phyloP scores from a whole-genome alignment of 148 eudicot species.

The Chenopodium berlandieri region DNA sequence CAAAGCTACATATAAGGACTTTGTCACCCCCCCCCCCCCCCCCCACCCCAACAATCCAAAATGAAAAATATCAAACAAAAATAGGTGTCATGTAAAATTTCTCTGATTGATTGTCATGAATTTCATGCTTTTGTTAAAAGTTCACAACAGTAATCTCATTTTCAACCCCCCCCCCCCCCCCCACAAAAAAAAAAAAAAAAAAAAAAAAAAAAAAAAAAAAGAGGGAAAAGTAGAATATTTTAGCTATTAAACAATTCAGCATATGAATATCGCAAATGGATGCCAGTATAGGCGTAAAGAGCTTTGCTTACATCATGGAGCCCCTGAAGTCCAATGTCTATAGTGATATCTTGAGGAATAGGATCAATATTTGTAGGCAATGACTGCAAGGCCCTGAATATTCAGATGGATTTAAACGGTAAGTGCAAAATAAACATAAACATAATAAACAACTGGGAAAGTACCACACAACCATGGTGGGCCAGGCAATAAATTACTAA shows the following conservation, averaged over 20 bases:
- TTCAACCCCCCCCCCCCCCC: too few relatives aligned
- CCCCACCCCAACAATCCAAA: too few relatives aligned
- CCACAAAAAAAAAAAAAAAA: too few relatives aligned
- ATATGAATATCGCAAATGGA: conserved; percentile 2
- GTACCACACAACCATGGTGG: background rate
- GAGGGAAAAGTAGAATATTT: background rate
- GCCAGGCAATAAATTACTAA: background rate
- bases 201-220: background rate
- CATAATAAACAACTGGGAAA: background rate
- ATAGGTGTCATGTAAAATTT: background rate
- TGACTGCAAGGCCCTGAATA: conserved; percentile 59
- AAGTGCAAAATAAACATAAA: background rate
- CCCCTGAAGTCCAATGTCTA: conserved; percentile 58
- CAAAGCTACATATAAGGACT: background rate
- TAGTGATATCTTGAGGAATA: conserved; percentile 63
- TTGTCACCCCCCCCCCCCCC: background rate
- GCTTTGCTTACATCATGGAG: conserved; percentile 73
- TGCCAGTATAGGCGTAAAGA: background rate
- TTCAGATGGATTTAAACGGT: background rate
- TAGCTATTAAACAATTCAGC: conserved; percentile 13
- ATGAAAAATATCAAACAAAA: background rate
- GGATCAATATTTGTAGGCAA: conserved; percentile 71
- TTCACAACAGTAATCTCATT: background rate
- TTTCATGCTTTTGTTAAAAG: background rate
- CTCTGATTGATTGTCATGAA: background rate